phyloP scores from a whole-genome alignment of 192 early-diverging fungal species.

The Coemansia aciculifera region DNA sequence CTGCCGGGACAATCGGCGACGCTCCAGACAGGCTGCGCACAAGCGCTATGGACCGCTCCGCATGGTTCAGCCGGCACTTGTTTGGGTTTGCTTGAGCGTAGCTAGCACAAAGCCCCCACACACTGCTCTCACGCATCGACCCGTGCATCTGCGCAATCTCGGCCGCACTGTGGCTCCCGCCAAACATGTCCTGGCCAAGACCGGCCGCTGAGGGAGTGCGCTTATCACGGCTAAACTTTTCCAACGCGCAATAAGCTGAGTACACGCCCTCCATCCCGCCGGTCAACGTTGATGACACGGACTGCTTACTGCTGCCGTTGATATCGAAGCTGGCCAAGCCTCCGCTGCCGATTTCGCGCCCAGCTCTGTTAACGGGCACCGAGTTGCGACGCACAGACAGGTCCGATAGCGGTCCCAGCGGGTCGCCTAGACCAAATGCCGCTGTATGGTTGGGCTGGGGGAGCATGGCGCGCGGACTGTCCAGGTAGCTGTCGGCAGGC shows the following conservation, averaged over 20 bases:
- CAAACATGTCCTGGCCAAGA: slow-evolving; percentile 11
- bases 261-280: slow-evolving; percentile 24
- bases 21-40: slow-evolving; percentile 9
- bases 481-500: slow-evolving; percentile 4
- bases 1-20: not conserved
- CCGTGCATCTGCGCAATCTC: slow-evolving; percentile 47
- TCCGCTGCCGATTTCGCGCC: not conserved
- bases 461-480: not conserved
- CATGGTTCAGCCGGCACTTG: slow-evolving; percentile 28
- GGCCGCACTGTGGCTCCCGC: slow-evolving; percentile 30
- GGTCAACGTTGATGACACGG: not conserved
- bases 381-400: slow-evolving; percentile 39
- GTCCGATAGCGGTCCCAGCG: slow-evolving; percentile 18
- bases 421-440: slow-evolving; percentile 7
- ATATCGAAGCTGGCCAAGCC: not conserved
- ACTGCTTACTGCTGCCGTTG: not conserved
- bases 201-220: not conserved
- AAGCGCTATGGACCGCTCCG: slow-evolving; percentile 28
- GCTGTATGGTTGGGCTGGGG: slow-evolving; percentile 5
- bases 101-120: slow-evolving; percentile 32
- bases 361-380: slow-evolving; percentile 25
- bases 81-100: slow-evolving; percentile 15
- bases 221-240: slow-evolving; percentile 35
- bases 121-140: slow-evolving; percentile 19
- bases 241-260: slow-evolving; percentile 41